These are phyloP conservation scores for Neodidymelliopsis sp. DNA, from an alignment of 2,329 filamentous ascomycete genomes.

Conservation along the genomic window DNA sequence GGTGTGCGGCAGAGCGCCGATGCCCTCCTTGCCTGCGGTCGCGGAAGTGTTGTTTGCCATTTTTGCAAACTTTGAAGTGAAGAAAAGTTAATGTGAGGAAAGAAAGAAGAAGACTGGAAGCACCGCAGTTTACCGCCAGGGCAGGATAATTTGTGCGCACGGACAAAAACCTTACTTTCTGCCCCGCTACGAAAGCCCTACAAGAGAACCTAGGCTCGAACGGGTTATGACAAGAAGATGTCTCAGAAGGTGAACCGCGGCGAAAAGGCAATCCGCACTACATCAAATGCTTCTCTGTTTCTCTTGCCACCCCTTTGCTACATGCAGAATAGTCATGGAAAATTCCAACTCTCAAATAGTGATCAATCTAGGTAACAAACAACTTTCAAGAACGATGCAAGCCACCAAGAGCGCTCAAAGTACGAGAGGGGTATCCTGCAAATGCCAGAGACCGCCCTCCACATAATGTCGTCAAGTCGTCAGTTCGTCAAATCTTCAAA, in stretches of 20 bases:
- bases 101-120: constrained; percentile 11
- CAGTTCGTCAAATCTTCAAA: too few species aligned
- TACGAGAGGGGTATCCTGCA: constrained; percentile 44
- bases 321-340: neutral
- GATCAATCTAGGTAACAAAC: neutral
- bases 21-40: constrained; percentile 40
- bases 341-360: neutral
- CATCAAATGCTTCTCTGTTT: neutral
- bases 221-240: constrained; percentile 14
- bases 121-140: constrained; percentile 13
- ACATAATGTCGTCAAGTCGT: constrained; percentile 36
- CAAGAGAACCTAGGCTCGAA: constrained; percentile 17
- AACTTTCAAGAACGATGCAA: constrained; percentile 17
- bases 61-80: constrained; percentile 7
- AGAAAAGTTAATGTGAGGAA: constrained; percentile 13
- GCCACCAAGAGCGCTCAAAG: neutral
- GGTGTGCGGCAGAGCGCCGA: constrained; percentile 79
- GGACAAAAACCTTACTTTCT: constrained; percentile 11
- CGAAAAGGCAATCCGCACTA: constrained; percentile 8
- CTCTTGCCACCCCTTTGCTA: neutral
- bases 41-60: constrained; percentile 40
- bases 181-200: constrained; percentile 24
- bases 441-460: constrained; percentile 38
- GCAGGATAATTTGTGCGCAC: constrained; percentile 41
- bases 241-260: constrained; percentile 10